phyloP scores from a whole-genome alignment of 305 asterid genomes.

The Fraxinus angustifolia region DNA sequence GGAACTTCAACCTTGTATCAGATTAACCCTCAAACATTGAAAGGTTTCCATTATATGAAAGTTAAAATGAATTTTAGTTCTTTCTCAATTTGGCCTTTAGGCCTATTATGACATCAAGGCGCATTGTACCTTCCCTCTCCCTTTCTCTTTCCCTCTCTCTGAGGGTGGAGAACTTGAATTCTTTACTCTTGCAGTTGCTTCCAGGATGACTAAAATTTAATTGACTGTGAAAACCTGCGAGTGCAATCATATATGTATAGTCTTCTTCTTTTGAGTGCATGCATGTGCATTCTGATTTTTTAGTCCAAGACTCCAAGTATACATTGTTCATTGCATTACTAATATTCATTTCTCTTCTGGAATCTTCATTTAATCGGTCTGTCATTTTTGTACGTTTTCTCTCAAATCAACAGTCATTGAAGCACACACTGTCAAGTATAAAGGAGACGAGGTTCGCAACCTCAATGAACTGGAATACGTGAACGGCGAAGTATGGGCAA shows the following conservation, averaged over 20 bases:
- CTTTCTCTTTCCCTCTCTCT: not conserved
- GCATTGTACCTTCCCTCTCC: not conserved
- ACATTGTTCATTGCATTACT: not conserved
- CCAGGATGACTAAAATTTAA: not conserved
- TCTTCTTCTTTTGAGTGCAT: not conserved
- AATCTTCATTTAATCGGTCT: not conserved
- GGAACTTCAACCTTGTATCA: conserved; percentile 79
- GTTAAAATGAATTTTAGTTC: not conserved
- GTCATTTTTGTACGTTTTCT: not conserved
- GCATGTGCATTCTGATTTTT: not conserved
- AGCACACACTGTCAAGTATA: conserved; percentile 58
- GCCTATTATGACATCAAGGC: not conserved
- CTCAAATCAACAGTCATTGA: conserved; percentile 41
- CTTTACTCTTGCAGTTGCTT: not conserved
- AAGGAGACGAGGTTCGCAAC: conserved; percentile 65
- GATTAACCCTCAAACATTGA: conserved; percentile 55
- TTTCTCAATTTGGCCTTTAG: not conserved
- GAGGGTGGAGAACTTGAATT: not conserved
- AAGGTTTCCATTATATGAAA: conserved; percentile 42
- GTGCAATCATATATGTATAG: not conserved
- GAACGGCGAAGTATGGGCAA: conserved; percentile 94
- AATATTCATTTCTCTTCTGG: not conserved
- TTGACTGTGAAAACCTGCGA: not conserved
- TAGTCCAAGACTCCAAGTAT: not conserved
- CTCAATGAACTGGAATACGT: conserved; percentile 89